Percentiles rank a stretch among this genome's conserved stretches.
Conservation (phyloP, 768 basidiomycete genomes). For the Gyrodon lividus region DNA sequence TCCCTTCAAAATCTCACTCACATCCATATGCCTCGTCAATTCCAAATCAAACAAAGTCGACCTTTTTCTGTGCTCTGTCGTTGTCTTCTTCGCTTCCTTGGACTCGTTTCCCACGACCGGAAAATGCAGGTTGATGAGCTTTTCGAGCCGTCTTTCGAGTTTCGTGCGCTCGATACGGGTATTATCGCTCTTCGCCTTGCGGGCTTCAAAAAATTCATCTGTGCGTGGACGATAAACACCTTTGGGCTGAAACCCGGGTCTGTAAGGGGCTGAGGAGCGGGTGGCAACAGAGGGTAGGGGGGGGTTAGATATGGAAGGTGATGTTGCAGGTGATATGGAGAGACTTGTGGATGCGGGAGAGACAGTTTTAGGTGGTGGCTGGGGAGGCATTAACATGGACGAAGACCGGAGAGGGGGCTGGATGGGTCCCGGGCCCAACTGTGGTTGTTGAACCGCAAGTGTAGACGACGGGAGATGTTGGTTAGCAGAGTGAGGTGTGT, state of each 20-base stretch:
- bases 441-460: neutral
- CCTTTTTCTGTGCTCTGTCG: conserved; percentile 40
- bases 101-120: conserved; percentile 31
- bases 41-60: conserved; percentile 79
- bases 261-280: conserved; percentile 61
- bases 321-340: conserved; percentile 23
- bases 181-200: conserved; percentile 37
- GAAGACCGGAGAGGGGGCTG: conserved; percentile 10
- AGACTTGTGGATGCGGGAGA: conserved; percentile 8
- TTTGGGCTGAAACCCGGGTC: conserved; percentile 90
- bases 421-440: neutral
- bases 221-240: conserved; percentile 80
- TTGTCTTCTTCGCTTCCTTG: conserved; percentile 2
- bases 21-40: conserved; percentile 55
- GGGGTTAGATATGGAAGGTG: conserved; percentile 21
- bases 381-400: conserved; percentile 10
- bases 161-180: conserved; percentile 79
- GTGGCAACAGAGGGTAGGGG: conserved; percentile 21
- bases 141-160: conserved; percentile 83
- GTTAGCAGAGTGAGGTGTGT: conserved; percentile 7
- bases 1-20: conserved; percentile 70
- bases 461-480: neutral
- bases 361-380: conserved; percentile 12
- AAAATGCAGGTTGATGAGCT: conserved; percentile 76
- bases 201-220: conserved; percentile 65